phyloP scores from a whole-genome alignment of 2,329 filamentous ascomycete genomes.

The Pseudogymnoascus sp. region DNA sequence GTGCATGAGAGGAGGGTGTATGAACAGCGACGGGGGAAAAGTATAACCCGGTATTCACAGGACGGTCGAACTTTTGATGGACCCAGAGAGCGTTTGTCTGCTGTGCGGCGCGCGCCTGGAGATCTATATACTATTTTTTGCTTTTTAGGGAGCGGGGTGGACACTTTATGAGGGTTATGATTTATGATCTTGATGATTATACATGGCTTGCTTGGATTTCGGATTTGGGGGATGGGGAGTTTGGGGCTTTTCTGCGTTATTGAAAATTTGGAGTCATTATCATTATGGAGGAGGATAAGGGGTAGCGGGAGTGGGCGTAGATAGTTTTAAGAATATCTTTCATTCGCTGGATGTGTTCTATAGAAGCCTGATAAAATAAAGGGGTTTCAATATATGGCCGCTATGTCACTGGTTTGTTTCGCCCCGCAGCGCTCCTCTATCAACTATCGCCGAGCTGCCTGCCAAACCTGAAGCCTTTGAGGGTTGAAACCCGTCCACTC shows the following conservation, averaged over 20 bases:
- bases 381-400: not conserved
- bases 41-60: not conserved
- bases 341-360: not conserved
- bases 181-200: constrained; percentile 6
- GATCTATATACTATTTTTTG: not conserved
- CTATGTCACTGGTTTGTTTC: not conserved
- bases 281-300: not conserved
- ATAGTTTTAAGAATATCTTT: constrained; percentile 7
- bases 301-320: not conserved
- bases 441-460: not conserved
- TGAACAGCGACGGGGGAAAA: not conserved
- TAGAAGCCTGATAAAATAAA: not conserved
- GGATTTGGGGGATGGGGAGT: not conserved
- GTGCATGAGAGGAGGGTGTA: not conserved
- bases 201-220: constrained; percentile 3
- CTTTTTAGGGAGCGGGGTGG: not conserved
- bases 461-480: constrained; percentile 24
- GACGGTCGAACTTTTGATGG: not conserved
- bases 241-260: not conserved
- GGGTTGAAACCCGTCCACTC: constrained; percentile 24
- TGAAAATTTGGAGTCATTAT: not conserved
- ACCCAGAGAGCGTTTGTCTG: constrained; percentile 1
- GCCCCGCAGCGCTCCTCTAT: not conserved
- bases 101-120: not conserved
- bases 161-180: constrained; percentile 1